Conservation (phyloP, 352 stramenopile genomes). For the Pythium angustatum region DNA sequence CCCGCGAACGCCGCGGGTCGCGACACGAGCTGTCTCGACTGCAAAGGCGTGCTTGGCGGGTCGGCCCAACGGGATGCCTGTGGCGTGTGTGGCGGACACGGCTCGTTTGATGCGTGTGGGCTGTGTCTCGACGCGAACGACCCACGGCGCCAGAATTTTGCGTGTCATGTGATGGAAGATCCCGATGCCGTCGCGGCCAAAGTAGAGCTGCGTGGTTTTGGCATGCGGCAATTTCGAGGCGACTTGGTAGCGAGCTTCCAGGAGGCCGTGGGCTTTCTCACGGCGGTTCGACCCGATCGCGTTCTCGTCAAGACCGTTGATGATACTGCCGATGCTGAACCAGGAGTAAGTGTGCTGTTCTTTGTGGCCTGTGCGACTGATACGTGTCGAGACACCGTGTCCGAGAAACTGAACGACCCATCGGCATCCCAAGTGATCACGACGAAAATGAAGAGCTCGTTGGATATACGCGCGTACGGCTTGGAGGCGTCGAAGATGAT, state of each 20-base stretch:
- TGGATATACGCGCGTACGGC: slow-evolving; percentile 23
- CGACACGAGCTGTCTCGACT: slow-evolving; percentile 33
- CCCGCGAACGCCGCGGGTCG: slow-evolving; percentile 25
- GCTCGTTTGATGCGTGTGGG: slow-evolving; percentile 41
- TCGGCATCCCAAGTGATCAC: slow-evolving; percentile 22
- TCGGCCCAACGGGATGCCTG: slow-evolving; percentile 26
- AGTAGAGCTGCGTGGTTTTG: slow-evolving; percentile 24
- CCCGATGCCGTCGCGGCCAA: slow-evolving; percentile 34
- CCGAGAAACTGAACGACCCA: slow-evolving; percentile 21
- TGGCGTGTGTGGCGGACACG: slow-evolving; percentile 35
- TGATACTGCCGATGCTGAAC: not conserved
- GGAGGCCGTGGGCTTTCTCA: slow-evolving; percentile 20
- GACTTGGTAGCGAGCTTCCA: slow-evolving; percentile 25
- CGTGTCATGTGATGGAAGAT: slow-evolving; percentile 35
- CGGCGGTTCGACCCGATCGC: not conserved
- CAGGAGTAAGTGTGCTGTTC: slow-evolving; percentile 13
- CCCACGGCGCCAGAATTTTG: slow-evolving; percentile 33
- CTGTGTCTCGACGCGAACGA: slow-evolving; percentile 38
- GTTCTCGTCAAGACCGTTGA: slow-evolving; percentile 28
- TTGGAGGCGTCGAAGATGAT: slow-evolving; percentile 20
- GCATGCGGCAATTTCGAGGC: slow-evolving; percentile 23
- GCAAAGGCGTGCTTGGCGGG: slow-evolving; percentile 33
- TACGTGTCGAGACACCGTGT: slow-evolving; percentile 9
- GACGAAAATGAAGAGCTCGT: slow-evolving; percentile 30
- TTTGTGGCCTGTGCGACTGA: slow-evolving; percentile 26